Conservation (phyloP, 2,329 filamentous ascomycete species). For the Helicocarpus griseus region DNA sequence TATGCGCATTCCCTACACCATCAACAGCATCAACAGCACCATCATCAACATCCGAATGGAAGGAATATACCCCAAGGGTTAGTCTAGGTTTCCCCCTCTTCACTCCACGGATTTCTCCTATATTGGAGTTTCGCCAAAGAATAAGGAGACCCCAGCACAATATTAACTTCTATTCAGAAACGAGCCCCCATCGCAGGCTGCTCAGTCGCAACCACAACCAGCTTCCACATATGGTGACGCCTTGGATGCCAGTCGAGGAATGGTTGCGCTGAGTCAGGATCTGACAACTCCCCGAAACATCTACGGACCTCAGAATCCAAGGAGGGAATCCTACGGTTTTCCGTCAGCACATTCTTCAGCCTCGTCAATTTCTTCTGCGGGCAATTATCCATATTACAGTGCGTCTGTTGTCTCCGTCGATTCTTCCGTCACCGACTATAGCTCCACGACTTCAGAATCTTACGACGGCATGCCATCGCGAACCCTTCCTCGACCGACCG, state of each 20-base stretch:
- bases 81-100: constrained; percentile 35
- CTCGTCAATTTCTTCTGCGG: constrained; percentile 78
- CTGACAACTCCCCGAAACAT: constrained; percentile 70
- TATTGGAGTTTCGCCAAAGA: background rate
- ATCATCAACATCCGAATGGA: constrained; percentile 43
- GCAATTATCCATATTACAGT: constrained; percentile 78
- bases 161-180: constrained; percentile 12
- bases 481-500: constrained; percentile 71
- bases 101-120: background rate
- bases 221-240: constrained; percentile 73
- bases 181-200: constrained; percentile 36
- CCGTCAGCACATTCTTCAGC: constrained; percentile 82
- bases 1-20: constrained; percentile 55
- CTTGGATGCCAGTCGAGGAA: constrained; percentile 84
- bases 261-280: constrained; percentile 93
- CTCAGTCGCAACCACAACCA: constrained; percentile 40
- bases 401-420: constrained; percentile 61
- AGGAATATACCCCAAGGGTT: constrained; percentile 78
- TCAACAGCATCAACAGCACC: constrained; percentile 42
- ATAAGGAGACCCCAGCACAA: background rate
- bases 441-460: constrained; percentile 72
- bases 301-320: constrained; percentile 59
- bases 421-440: constrained; percentile 84
- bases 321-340: constrained; percentile 83
- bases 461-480: constrained; percentile 71